Percentiles rank a stretch among this genome's conserved stretches.
These are phyloP conservation scores for Fusarium robinianum DNA, from an alignment of 2,329 filamentous ascomycete genomes.

Conservation along the genomic window DNA sequence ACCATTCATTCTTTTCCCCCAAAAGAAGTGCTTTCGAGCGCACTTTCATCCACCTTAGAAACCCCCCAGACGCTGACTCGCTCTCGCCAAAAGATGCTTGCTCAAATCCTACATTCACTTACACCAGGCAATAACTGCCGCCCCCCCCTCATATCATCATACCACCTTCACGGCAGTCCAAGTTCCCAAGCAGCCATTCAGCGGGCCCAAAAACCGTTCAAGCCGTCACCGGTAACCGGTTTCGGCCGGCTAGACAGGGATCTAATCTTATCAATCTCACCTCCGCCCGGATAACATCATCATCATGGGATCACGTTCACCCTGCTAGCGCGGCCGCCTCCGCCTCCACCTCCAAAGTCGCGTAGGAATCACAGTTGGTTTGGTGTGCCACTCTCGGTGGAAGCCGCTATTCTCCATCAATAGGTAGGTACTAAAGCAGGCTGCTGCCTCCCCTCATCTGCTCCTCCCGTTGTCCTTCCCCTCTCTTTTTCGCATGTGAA, in stretches of 20 bases:
- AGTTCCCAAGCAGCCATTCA: not conserved
- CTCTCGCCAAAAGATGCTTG: too few species aligned
- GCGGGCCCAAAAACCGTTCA: conserved; percentile 5
- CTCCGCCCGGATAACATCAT: conserved; percentile 25
- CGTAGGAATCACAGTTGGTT: too few species aligned
- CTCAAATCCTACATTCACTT: too few species aligned
- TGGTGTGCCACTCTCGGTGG: too few species aligned
- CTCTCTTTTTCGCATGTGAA: conserved; percentile 1
- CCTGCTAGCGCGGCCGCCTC: conserved; percentile 34
- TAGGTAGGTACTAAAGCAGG: too few species aligned
- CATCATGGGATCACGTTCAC: conserved; percentile 38
- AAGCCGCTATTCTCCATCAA: too few species aligned
- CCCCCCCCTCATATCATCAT: not conserved
- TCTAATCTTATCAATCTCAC: conserved; percentile 48
- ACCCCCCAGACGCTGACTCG: too few species aligned
- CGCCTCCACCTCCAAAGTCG: conserved; percentile 7
- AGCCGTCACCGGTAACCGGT: conserved; percentile 16
- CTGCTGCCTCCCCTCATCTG: conserved; percentile 10
- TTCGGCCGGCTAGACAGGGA: conserved; percentile 28
- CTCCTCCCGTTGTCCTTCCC: conserved; percentile 2
- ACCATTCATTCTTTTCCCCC: too few species aligned
- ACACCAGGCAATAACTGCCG: conserved; percentile 1
- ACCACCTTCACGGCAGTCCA: conserved; percentile 5
- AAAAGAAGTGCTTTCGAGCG: too few species aligned
- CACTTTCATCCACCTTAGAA: too few species aligned